Conservation (phyloP, 495 filamentous ascomycete genomes). For the Lepidopterella palustris region DNA sequence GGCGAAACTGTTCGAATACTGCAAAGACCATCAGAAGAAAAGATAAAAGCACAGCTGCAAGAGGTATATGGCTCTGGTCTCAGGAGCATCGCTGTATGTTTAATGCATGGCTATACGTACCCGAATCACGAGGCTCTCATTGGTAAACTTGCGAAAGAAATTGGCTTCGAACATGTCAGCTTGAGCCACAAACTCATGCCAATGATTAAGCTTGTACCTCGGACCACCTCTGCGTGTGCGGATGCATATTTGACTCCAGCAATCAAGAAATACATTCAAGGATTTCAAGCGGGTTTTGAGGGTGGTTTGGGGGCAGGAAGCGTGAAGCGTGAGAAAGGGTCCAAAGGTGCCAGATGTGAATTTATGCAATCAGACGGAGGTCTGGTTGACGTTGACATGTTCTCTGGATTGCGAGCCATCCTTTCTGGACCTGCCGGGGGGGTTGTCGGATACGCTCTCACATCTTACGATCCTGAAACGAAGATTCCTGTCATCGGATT, state of each 20-base stretch:
- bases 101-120: constrained; percentile 80
- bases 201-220: constrained; percentile 85
- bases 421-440: constrained; percentile 73
- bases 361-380: constrained; percentile 87
- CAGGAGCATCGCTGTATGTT: constrained; percentile 65
- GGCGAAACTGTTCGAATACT: constrained; percentile 67
- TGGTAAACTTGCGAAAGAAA: constrained; percentile 58
- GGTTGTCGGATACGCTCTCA: constrained; percentile 86
- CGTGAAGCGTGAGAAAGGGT: constrained; percentile 51
- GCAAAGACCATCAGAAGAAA: constrained; percentile 47
- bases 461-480: constrained; percentile 79
- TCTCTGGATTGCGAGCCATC: constrained; percentile 70
- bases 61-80: constrained; percentile 56
- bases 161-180: constrained; percentile 71
- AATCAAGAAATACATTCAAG: constrained; percentile 90
- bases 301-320: constrained; percentile 63
- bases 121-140: constrained; percentile 66
- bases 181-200: constrained; percentile 77
- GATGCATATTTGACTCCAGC: constrained; percentile 95
- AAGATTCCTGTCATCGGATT: constrained; percentile 92
- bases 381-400: constrained; percentile 66
- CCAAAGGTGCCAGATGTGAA: constrained; percentile 60
- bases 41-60: constrained; percentile 50
- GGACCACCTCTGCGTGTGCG: constrained; percentile 87
- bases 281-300: constrained; percentile 71